Percentiles rank a stretch among this genome's conserved stretches.
These are phyloP conservation scores for Chimonanthus praecox DNA, from an alignment of 164 flowering plant species.

Conservation along the genomic window DNA sequence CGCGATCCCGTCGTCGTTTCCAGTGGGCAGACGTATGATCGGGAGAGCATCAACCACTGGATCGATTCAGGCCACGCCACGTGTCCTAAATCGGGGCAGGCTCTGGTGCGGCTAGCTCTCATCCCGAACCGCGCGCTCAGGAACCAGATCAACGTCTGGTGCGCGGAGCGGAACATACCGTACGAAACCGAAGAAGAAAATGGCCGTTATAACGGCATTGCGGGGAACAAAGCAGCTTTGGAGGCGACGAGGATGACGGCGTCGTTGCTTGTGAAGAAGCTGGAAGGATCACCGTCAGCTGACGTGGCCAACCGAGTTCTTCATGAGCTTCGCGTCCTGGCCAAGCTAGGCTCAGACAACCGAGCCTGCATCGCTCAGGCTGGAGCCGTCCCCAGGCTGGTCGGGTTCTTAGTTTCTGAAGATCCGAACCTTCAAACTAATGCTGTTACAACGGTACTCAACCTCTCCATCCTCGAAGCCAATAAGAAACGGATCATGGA, in stretches of 20 bases:
- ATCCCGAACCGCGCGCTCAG: slow-evolving; percentile 61
- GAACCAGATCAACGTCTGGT: slow-evolving; percentile 73
- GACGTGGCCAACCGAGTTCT: slow-evolving; percentile 43
- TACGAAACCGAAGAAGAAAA: slow-evolving; percentile 30
- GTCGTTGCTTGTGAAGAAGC: slow-evolving; percentile 46
- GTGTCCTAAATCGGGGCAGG: slow-evolving; percentile 91
- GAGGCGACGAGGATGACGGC: slow-evolving; percentile 81
- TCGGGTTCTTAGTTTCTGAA: slow-evolving; percentile 38
- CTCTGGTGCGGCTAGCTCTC: slow-evolving; percentile 45
- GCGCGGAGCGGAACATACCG: slow-evolving; percentile 63
- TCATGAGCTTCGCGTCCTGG: slow-evolving; percentile 65
- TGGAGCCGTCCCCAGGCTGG: slow-evolving; percentile 57
- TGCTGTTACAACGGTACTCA: slow-evolving; percentile 72
- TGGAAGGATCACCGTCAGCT: slow-evolving; percentile 22
- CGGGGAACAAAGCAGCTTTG: slow-evolving; percentile 40
- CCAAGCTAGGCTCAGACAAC: slow-evolving; percentile 62
- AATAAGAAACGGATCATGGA: slow-evolving; percentile 69
- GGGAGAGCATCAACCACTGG: slow-evolving; percentile 60
- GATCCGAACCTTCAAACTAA: slow-evolving; percentile 55
- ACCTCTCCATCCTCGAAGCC: slow-evolving; percentile 63
- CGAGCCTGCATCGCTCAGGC: slow-evolving; percentile 72
- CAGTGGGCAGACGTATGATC: slow-evolving; percentile 90
- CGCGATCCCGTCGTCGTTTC: slow-evolving; percentile 83
- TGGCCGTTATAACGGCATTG: slow-evolving; percentile 13
- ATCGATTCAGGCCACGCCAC: slow-evolving; percentile 74